Conservation (phyloP, 2,329 filamentous ascomycete genomes). For the Fusarium veterinarium region DNA sequence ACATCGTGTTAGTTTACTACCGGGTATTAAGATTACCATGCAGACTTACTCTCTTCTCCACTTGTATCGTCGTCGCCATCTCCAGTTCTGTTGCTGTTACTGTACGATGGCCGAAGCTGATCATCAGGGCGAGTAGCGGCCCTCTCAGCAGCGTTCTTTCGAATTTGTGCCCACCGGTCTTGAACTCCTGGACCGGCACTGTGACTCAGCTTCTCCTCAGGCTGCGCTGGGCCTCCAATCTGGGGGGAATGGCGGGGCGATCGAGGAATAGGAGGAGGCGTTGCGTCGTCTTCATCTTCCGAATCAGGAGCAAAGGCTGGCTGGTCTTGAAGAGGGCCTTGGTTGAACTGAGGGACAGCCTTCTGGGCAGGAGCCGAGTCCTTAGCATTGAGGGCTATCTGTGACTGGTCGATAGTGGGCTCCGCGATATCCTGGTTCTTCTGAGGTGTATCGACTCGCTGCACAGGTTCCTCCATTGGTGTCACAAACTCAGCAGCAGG, state of each 20-base stretch:
- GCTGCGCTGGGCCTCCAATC: slow-evolving; percentile 42
- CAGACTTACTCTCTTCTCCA: slow-evolving; percentile 87
- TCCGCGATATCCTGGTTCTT: slow-evolving; percentile 36
- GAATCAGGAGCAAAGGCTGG: slow-evolving; percentile 81
- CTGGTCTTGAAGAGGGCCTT: slow-evolving; percentile 87
- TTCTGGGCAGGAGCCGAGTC: slow-evolving; percentile 23
- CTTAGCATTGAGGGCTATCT: slow-evolving; percentile 31
- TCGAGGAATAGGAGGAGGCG: slow-evolving; percentile 64
- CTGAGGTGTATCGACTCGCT: slow-evolving; percentile 37
- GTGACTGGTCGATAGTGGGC: slow-evolving; percentile 35
- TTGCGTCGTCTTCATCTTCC: slow-evolving; percentile 61
- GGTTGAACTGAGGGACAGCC: slow-evolving; percentile 76
- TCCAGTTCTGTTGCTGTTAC: slow-evolving; percentile 66
- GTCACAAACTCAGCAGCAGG: slow-evolving; percentile 36
- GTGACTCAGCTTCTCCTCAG: slow-evolving; percentile 50
- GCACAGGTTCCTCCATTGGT: slow-evolving; percentile 39
- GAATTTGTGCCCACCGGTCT: slow-evolving; percentile 95
- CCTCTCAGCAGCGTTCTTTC: slow-evolving; percentile 90
- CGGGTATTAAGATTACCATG: not conserved
- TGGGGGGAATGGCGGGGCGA: slow-evolving; percentile 47
- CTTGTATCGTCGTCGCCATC: slow-evolving; percentile 89
- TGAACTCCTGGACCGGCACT: slow-evolving; percentile 55
- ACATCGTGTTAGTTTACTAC: slow-evolving; percentile 36
- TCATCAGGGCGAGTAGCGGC: slow-evolving; percentile 75
- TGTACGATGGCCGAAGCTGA: slow-evolving; percentile 67